Conservation (phyloP, 2,329 filamentous ascomycete genomes). For the Colletotrichum sp. region DNA sequence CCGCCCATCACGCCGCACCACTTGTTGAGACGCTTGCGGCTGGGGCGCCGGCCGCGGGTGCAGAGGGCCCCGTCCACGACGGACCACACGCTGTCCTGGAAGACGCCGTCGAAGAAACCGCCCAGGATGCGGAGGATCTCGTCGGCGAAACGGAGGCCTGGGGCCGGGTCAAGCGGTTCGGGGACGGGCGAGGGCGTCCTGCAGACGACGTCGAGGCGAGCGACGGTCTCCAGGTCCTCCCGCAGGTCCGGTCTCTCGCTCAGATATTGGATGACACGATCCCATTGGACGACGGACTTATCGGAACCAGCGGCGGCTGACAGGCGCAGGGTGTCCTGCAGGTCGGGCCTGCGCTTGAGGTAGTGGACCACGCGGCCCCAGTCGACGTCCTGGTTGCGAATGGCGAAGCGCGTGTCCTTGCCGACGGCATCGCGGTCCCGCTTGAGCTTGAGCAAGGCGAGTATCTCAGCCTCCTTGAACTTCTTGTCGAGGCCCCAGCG, state of each 20-base stretch:
- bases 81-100: neutral
- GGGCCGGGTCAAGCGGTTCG: fast-evolving
- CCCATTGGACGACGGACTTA: neutral
- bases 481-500: slow-evolving; percentile 2
- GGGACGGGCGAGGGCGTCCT: neutral
- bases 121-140: neutral
- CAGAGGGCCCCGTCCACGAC: neutral
- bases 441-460: neutral
- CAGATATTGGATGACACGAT: neutral
- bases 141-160: neutral
- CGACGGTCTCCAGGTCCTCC: neutral
- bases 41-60: neutral
- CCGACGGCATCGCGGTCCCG: neutral
- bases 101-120: neutral
- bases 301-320: neutral
- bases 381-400: neutral
- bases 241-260: neutral
- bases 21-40: neutral
- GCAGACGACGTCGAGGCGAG: neutral
- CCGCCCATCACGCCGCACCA: neutral
- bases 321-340: neutral
- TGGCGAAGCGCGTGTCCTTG: neutral
- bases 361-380: neutral
- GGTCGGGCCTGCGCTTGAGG: neutral
- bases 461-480: neutral